These are phyloP conservation scores for Chalaropsis thielavioides DNA, from an alignment of 2,329 filamentous ascomycete genomes.

Conservation along the genomic window DNA sequence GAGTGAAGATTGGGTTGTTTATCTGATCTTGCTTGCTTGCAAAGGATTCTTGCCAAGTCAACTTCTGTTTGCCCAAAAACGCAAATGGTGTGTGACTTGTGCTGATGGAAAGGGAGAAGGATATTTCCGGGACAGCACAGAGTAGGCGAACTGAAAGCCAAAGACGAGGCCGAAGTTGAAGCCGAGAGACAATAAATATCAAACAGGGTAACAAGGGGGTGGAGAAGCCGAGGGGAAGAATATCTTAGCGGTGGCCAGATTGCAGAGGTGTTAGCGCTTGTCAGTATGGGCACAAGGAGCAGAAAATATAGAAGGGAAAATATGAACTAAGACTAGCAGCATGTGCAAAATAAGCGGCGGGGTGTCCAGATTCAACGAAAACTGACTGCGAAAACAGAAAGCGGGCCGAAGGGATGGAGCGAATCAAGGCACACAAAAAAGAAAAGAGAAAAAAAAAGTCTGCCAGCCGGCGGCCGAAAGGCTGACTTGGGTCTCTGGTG, in stretches of 20 bases:
- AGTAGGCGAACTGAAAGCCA: neutral
- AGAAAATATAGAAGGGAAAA: neutral
- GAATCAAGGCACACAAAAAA: neutral
- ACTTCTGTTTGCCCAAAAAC: neutral
- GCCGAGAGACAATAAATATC: neutral
- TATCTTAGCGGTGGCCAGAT: conserved; percentile 2
- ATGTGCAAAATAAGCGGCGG: neutral
- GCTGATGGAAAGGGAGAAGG: neutral
- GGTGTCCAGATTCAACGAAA: neutral
- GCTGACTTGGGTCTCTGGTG: neutral
- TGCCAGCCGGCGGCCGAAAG: neutral
- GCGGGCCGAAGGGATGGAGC: neutral
- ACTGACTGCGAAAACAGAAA: neutral
- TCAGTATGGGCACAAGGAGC: neutral
- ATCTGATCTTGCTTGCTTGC: neutral
- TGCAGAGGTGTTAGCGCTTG: neutral
- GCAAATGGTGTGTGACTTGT: neutral
- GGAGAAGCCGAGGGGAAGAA: neutral
- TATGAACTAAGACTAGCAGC: neutral
- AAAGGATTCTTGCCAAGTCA: neutral
- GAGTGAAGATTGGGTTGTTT: neutral
- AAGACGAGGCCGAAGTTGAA: neutral
- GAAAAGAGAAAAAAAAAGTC: neutral
- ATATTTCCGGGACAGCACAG: neutral
- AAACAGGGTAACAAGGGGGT: neutral